These are phyloP conservation scores for Phytophthora pinifolia DNA, from an alignment of 352 stramenopile genomes.

Conservation along the genomic window DNA sequence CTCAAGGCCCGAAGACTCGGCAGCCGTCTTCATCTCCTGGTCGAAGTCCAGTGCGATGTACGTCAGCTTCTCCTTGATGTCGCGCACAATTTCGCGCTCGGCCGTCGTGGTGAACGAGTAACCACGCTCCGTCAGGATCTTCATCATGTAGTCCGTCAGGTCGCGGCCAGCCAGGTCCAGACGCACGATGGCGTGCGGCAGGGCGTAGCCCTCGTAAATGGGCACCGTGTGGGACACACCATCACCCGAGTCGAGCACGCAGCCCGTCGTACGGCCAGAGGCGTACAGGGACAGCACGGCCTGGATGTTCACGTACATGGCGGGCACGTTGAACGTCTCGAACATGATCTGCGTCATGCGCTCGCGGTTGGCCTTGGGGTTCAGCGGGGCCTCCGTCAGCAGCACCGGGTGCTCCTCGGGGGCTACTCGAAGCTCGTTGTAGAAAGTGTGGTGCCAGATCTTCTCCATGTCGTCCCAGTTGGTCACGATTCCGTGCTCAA, in stretches of 20 bases:
- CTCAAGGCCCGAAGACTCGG: constrained; percentile 75
- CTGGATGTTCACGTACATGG: constrained; percentile 94
- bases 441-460: constrained; percentile 99
- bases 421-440: constrained; percentile 95
- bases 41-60: constrained; percentile 95
- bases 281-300: constrained; percentile 95
- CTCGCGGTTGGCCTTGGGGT: constrained; percentile 93
- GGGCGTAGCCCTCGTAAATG: constrained; percentile 97
- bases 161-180: constrained; percentile 94
- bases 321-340: constrained; percentile 94
- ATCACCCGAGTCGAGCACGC: constrained; percentile 94
- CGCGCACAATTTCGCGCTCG: constrained; percentile 93
- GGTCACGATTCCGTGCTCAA: constrained; percentile 99
- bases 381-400: constrained; percentile 94
- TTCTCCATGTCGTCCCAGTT: constrained; percentile 99
- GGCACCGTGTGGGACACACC: constrained; percentile 93
- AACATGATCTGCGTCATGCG: constrained; percentile 97
- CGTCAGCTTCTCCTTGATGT: constrained; percentile 98
- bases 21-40: constrained; percentile 91
- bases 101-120: constrained; percentile 95
- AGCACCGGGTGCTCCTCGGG: constrained; percentile 97
- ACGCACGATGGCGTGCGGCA: constrained; percentile 94
- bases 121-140: constrained; percentile 94
- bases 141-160: constrained; percentile 97
- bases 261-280: constrained; percentile 93